Base-by-base conservation (phyloP, 495 filamentous ascomycete species). In the Barbatosphaeria neglecta region DNA sequence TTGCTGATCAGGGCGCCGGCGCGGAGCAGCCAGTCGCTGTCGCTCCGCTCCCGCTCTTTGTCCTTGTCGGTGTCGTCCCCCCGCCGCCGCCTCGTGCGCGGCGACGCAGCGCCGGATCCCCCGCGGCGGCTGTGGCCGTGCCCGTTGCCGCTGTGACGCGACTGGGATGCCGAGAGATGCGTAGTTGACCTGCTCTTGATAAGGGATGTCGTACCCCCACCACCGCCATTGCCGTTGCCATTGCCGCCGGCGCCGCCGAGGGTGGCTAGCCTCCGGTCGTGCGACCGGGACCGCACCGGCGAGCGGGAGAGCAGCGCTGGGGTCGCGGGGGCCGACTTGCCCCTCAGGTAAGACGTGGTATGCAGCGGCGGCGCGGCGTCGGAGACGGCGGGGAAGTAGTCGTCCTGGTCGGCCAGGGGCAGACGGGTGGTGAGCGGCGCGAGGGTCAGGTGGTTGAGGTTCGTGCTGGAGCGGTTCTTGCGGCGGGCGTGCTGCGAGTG, bases 1-100 rank as follows among this genome's bases (percentile, higher is more conserved):
- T 76, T 74, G n/a, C 82, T 77, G 11, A 90, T 77, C 19, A 81
- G 62, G 9, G 83, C 80, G 2, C 84, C 86, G 2, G 83, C 77
- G 41, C 83, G 80, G 16, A 84, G 72, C 48, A 92, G 72, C 84
- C 85, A 90, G 65, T 87, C 83, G 18, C 73, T 72, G 45, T 84
- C 76, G 28, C 56, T 59, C 49, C 66, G 56, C 47, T 57, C 51
- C 38, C 54, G 46, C 24, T 4, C 24, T 4, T 9, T 9, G 24
- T 9, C 24, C 4, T 9, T 25, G 38, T 23, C 33, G 37, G 39
- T 18, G 13, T 24, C n/a, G 16, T 42, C 37, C 31, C 31, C 48
- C 20, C 46, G 52, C 37, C 50, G 55, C 20, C 55, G 55, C 19
- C 53, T 58, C 24, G 48, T 37, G 24, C 48, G 43, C 44, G 58